Evolutionary conservation across 106 monocot species (phyloP).

Genomic region (Alisma plantagoaquatica): DNA sequence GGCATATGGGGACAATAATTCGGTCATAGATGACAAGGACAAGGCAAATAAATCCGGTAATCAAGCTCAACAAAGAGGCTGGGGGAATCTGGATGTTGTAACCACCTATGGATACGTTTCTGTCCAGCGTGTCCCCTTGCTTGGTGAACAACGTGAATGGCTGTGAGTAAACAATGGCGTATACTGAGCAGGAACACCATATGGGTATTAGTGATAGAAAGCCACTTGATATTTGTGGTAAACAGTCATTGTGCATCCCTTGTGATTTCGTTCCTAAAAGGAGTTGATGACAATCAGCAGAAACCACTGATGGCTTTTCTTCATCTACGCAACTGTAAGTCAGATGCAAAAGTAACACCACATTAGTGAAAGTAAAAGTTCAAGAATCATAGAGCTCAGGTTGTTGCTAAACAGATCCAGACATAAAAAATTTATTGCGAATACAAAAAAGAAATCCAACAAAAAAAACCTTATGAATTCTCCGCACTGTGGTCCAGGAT

Average conservation of each 20-base stretch:
- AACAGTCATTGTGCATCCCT: too few species aligned
- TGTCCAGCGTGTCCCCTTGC: conserved; percentile 34
- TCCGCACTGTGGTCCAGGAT: too few species aligned
- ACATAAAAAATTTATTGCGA: too few species aligned
- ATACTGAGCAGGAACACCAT: conserved; percentile 27
- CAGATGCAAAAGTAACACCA: too few species aligned
- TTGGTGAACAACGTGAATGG: conserved; percentile 34
- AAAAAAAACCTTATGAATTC: too few species aligned
- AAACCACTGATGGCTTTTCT: background rate
- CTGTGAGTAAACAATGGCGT: conserved; percentile 27
- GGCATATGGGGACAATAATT: conserved; percentile 16
- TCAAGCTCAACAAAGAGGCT: conserved; percentile 27
- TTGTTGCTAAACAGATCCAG: too few species aligned
- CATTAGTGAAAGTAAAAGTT: too few species aligned
- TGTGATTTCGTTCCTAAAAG: too few species aligned
- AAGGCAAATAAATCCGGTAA: conserved; percentile 8
- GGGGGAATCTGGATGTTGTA: conserved; percentile 20
- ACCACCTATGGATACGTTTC: conserved; percentile 35
- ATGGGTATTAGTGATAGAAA: conserved; percentile 24
- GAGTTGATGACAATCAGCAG: too few species aligned
- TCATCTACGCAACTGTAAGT: background rate
- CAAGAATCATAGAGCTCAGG: too few species aligned
- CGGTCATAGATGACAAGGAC: conserved; percentile 33
- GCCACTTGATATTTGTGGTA: conserved; percentile 24
- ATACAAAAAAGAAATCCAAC: too few species aligned